Conservation (phyloP, 2,329 filamentous ascomycete genomes). For the Sporothrix pseudoabietina region DNA sequence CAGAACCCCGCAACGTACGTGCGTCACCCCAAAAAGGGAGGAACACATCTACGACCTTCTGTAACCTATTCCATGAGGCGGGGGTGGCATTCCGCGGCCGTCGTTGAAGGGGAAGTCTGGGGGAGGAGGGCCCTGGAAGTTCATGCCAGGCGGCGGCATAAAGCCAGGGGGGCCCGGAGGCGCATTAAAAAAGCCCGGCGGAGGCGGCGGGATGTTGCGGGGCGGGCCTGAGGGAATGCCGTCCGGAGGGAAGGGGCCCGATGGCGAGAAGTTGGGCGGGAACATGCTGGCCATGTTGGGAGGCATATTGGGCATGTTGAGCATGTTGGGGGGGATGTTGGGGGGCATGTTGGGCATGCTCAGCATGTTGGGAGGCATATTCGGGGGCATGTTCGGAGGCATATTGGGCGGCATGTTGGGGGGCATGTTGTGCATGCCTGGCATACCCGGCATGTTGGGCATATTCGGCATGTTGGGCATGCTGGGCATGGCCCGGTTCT, state of each 20-base stretch:
- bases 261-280: constrained; percentile 62
- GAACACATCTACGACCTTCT: constrained; percentile 19
- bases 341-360: constrained; percentile 29
- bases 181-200: constrained; percentile 58
- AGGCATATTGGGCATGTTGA: constrained; percentile 29
- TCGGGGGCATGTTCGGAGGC: constrained; percentile 28
- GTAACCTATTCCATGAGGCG: constrained; percentile 33
- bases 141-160: constrained; percentile 58
- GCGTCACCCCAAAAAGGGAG: neutral
- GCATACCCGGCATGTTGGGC: constrained; percentile 24
- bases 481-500: constrained; percentile 52
- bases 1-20: neutral
- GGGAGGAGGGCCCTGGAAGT: constrained; percentile 57
- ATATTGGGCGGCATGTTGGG: constrained; percentile 29
- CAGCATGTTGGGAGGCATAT: constrained; percentile 32
- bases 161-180: constrained; percentile 49
- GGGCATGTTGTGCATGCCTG: constrained; percentile 44
- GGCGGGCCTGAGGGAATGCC: constrained; percentile 51
- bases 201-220: constrained; percentile 58
- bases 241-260: constrained; percentile 50
- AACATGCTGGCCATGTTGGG: constrained; percentile 42
- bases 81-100: constrained; percentile 42
- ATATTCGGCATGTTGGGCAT: constrained; percentile 29
- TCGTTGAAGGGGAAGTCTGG: constrained; percentile 58
- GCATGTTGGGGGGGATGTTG: constrained; percentile 30